Evolutionary conservation across 208 protist species (phyloP), one percentile per base, ranked within the genome.

Genomic region (Trypanosoma vivax): DNA sequence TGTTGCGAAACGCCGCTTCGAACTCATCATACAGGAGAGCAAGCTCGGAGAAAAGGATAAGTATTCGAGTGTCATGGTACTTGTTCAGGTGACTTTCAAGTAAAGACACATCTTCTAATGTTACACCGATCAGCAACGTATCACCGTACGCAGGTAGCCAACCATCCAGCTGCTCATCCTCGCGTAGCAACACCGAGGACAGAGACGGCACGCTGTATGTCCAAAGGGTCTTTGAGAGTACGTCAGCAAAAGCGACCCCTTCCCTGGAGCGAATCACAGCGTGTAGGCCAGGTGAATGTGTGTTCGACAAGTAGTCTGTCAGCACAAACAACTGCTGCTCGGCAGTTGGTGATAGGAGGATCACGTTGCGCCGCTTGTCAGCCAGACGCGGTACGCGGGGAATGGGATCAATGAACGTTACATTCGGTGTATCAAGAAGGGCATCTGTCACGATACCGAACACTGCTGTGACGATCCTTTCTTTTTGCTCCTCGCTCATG

Each of bases 11-110:
- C 38, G 51, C 60, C 10, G 1, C n/a, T 10, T 64, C 42, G 10
- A 86, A 49, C 1, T 62, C 13, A n/a, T 23, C 13, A 53, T 83
- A 73, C 40, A 68, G 52, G n/a, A 68, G 10, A 21, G 48, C 18
- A 18, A 83, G 39, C 31, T 83, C 75, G 16, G 50, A 33, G 45
- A 70, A 76, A 19, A 24, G 31, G 2, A 87, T 14, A 34, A 75
- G 50, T 3, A 70, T 53, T 30, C 43, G 47, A 6, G 46, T 35
- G 4, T 35, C 37, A 3, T 18, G 18, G 55, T 79, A 27, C 0
- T 19, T 19, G 2, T 13, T 27, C 5, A 78, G 39, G 47, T 67
- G 61, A 24, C 23, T 7, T 3, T 38, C 57, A 19, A 82, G 39
- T 21, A 23, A 39, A 16, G 10, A 18, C n/a, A 63, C 52, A 21